phyloP scores from a whole-genome alignment of 345 rosid genomes.

The Linum lewisii region DNA sequence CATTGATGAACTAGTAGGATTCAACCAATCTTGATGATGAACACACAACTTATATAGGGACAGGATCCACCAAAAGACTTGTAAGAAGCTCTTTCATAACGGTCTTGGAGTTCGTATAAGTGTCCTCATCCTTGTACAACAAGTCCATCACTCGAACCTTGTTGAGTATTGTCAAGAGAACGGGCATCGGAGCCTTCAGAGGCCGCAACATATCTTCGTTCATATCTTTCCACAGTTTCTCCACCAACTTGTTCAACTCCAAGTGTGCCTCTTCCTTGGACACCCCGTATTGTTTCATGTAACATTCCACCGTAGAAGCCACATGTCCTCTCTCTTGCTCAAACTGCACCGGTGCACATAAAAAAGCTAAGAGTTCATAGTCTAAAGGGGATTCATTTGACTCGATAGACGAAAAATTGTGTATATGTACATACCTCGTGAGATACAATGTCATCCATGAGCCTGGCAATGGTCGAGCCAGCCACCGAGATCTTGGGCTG shows the following conservation, averaged over 20 bases:
- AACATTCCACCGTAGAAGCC: conserved; percentile 12
- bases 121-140: not conserved
- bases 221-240: not conserved
- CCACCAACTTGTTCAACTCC: not conserved
- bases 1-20: too few species aligned
- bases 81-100: not conserved
- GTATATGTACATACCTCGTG: conserved; percentile 7
- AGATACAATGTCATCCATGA: conserved; percentile 20
- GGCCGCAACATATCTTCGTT: not conserved
- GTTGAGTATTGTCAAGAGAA: not conserved
- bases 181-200: not conserved
- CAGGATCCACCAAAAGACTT: not conserved
- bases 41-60: not conserved
- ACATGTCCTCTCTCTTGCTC: conserved; percentile 10
- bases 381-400: too few species aligned
- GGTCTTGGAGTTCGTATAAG: not conserved
- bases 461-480: conserved; percentile 6
- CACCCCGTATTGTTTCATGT: conserved; percentile 12
- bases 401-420: too few species aligned
- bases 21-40: too few species aligned
- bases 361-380: too few species aligned
- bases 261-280: conserved; percentile 11
- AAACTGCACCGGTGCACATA: not conserved
- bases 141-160: not conserved
- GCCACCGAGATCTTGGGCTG: conserved; percentile 12